Evolutionary conservation across 768 basidiomycete genomes (phyloP), one percentile per base, ranked within the genome.

Genomic region (Tylopilus sp.): DNA sequence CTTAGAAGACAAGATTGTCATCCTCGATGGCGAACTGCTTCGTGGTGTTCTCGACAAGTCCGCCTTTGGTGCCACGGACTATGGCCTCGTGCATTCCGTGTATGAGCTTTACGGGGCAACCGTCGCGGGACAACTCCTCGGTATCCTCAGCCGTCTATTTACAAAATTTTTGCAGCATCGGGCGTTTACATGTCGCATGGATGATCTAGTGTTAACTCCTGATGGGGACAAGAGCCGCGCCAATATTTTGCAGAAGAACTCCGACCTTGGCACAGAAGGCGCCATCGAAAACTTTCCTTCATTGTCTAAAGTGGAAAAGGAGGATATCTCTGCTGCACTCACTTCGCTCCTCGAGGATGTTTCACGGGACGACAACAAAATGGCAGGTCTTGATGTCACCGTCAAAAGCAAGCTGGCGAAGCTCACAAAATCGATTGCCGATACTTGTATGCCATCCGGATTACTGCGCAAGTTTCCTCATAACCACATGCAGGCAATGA

Each of bases 401-500:
- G 90, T 93, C 61, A 94, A 95, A 75, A 84, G 79, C 52, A 89
- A 85, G 63, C 75, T 93, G 50, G 80, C 86, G 39, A 87, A 88
- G 66, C 84, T 98, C 50, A 97, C 93, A 18, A 86, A 91, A 45
- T 85, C 90, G 13, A 90, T 98, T 60, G 90, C 91, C 50, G 88
- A 97, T 61, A 79, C 83, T 6, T 88, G 88, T 64, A 81, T 98
- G 60, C 97, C 95, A 12, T 75, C 80, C 44, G 88, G 88, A 30
- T 81, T 99, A 43, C 78, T 93, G 59, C 91, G 95, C 61, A 85
- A 88, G 55, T 99, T 99, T 76, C 97, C 97, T 38, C 83, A 92
- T 65, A 99, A 99, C 72, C 86, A 98, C 81, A 98, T 98, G 97
- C 95, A 98, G 69, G 84, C 88, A 41, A 98, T 98, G 97, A 98